Base-by-base conservation (phyloP, 2,329 filamentous ascomycete genomes). In the Berkeleyomyces basicola region DNA sequence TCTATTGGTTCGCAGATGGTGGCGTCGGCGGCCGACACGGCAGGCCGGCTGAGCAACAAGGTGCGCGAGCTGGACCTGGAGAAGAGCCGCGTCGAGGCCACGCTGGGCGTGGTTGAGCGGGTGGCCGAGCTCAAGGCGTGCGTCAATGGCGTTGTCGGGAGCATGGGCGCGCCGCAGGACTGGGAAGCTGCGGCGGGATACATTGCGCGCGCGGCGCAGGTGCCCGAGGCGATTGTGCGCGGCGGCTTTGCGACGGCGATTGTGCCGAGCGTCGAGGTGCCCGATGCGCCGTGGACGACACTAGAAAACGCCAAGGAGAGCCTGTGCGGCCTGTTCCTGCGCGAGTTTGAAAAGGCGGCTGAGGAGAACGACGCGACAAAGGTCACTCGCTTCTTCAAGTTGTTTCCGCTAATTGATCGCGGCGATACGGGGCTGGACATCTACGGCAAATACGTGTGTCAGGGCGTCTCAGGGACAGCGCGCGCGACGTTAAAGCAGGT, bases 141-240 rank as follows among this genome's bases (percentile, higher is more conserved):
- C 71, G 89, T 97, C 43, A 83, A 96, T 65, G 93, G 93, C 51
- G 91, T 97, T 9, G 85, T 92, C 36, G 93, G 91, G 16, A 95
- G 88, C 65, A 99, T 99, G 93, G 93, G 92, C 42, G 92, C 91
- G 3, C 90, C 93, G 49, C 93, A 99, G 73, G 93, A 99, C 75
- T 99, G 93, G 93, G 93, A 99, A 74, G 93, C 90, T 2, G 93
- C 93, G 3, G 93, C 93, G 1, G 87, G 82, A 57, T 97, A 97
- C 72, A 80, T 99, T 64, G 83, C 87, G 66, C 83, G 92, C 53
- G 91, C 93, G 5, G 84, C 84, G 65, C 84, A 87, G 67, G 84
- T 99, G 10, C 91, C 92, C 0, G 80, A 84, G 59, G 79, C 86
- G 1, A 92, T 99, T 59, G 79, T 91, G 59, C 81, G 87, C 67